Conservation (phyloP, 2,329 filamentous ascomycete species). For the Colletotrichum acutatum region DNA sequence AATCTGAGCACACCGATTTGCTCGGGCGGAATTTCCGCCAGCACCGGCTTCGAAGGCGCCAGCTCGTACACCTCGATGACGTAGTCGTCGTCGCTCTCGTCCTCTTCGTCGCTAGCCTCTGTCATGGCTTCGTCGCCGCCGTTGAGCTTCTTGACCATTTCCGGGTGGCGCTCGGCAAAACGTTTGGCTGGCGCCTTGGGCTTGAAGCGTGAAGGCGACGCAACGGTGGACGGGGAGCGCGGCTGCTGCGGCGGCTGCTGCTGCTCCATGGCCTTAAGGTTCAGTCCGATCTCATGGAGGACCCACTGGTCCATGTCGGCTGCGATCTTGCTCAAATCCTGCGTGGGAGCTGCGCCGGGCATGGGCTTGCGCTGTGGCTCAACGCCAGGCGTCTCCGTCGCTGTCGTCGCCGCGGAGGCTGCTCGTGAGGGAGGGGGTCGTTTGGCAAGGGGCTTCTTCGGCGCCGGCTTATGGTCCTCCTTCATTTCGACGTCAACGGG, state of each 20-base stretch:
- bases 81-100: constrained; percentile 65
- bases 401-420: not conserved
- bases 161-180: constrained; percentile 67
- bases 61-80: constrained; percentile 74
- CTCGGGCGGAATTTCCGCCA: constrained; percentile 57
- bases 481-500: constrained; percentile 4
- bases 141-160: constrained; percentile 41
- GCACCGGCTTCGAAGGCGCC: constrained; percentile 63
- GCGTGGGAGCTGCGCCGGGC: constrained; percentile 46
- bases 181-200: constrained; percentile 66
- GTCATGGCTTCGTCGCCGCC: constrained; percentile 48
- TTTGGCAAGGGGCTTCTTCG: constrained; percentile 32
- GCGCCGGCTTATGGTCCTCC: not conserved
- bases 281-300: constrained; percentile 66
- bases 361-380: constrained; percentile 31
- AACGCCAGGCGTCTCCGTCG: not conserved
- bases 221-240: constrained; percentile 27
- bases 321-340: constrained; percentile 61
- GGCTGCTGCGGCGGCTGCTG: constrained; percentile 38
- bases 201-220: constrained; percentile 55
- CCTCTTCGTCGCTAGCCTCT: constrained; percentile 56
- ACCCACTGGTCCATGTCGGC: constrained; percentile 70
- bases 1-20: constrained; percentile 68
- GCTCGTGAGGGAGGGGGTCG: constrained; percentile 4
- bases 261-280: constrained; percentile 59